Conservation (phyloP, 352 stramenopile species). For the Phytophthora lateralis region DNA sequence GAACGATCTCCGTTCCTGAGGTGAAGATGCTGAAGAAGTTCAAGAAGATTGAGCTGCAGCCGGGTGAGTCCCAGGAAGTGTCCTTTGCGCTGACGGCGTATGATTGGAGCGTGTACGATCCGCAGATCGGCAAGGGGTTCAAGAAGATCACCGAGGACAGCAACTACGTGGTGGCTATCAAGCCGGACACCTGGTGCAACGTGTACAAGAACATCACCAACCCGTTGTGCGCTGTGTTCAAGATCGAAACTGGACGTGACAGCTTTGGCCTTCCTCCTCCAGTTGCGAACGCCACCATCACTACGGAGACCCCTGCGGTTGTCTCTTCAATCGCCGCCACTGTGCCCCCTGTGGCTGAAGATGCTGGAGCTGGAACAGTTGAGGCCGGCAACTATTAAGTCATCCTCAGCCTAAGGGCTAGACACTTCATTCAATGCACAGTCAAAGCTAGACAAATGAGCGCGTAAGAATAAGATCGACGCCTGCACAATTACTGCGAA, state of each 20-base stretch:
- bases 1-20: conserved; percentile 64
- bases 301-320: neutral
- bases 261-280: conserved; percentile 22
- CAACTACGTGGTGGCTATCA: conserved; percentile 65
- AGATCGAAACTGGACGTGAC: conserved; percentile 30
- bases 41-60: conserved; percentile 64
- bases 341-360: conserved; percentile 8
- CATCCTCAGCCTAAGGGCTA: neutral
- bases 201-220: conserved; percentile 53
- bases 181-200: conserved; percentile 71
- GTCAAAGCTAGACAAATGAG: no score
- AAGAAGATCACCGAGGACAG: conserved; percentile 61
- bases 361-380: conserved; percentile 22
- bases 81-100: conserved; percentile 44
- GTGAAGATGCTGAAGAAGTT: conserved; percentile 85
- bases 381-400: conserved; percentile 23
- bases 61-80: conserved; percentile 39
- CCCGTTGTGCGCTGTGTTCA: conserved; percentile 52
- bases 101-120: conserved; percentile 66
- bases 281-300: conserved; percentile 8
- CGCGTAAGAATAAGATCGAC: no score
- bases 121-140: conserved; percentile 64
- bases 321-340: neutral
- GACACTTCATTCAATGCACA: neutral
- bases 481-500: no score